Evolutionary conservation across 148 eudicot genomes (phyloP).

Genomic region (Vaccinium myrtillus): DNA sequence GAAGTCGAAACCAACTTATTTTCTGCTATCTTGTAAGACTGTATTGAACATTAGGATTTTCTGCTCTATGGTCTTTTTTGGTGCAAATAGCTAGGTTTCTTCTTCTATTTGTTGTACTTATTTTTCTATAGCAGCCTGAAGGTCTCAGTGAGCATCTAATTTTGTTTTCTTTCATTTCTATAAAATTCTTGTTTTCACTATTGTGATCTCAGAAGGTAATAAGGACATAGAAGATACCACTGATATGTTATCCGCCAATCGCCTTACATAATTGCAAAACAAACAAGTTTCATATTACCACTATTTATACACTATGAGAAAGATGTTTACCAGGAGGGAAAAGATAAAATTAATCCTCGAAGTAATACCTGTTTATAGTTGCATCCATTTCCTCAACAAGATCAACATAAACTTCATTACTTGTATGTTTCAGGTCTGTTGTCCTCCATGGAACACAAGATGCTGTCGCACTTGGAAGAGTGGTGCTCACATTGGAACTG

Average conservation of each 20-base stretch:
- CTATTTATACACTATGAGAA: not conserved
- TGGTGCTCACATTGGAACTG: slow-evolving; percentile 76
- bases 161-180: no score
- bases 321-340: not conserved
- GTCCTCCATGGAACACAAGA: slow-evolving; percentile 97
- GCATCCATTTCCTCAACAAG: slow-evolving; percentile 97
- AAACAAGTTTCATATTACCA: not conserved
- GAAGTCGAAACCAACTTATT: not conserved
- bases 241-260: not conserved
- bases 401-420: slow-evolving; percentile 84
- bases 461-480: slow-evolving; percentile 82
- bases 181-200: not conserved
- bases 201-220: not conserved
- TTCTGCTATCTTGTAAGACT: not conserved
- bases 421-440: slow-evolving; percentile 74
- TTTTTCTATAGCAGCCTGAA: not conserved
- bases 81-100: not conserved
- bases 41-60: not conserved
- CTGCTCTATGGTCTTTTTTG: not conserved
- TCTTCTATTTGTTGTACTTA: not conserved
- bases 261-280: not conserved
- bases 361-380: slow-evolving; percentile 62
- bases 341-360: not conserved
- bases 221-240: not conserved
- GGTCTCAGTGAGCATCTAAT: no score